Conservation (phyloP, 345 rosid species). For the Corchorus olitorius region DNA sequence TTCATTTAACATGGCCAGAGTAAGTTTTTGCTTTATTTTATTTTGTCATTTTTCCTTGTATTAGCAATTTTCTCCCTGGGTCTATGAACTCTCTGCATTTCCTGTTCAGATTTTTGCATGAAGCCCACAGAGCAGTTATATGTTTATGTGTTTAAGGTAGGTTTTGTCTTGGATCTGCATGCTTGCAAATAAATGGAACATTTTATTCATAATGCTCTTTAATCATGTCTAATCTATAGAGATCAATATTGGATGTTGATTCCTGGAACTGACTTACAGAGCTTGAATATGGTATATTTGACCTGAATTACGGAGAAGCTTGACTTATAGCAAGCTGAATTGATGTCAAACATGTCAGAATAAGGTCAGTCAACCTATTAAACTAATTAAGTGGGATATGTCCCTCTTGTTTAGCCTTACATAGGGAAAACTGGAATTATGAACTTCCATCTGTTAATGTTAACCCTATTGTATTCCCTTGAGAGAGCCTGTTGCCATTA, state of each 20-base stretch:
- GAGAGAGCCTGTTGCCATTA: neutral
- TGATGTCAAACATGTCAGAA: slow-evolving; percentile 38
- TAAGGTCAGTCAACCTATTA: slow-evolving; percentile 35
- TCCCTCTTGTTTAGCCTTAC: neutral
- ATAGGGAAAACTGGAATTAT: neutral
- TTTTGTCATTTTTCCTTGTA: slow-evolving; percentile 12
- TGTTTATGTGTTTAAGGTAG: slow-evolving; percentile 52
- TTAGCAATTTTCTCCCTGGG: slow-evolving; percentile 21
- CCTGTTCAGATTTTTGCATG: slow-evolving; percentile 59
- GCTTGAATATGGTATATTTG: slow-evolving; percentile 34
- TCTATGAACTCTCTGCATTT: slow-evolving; percentile 40
- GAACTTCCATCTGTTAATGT: neutral
- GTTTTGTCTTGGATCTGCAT: slow-evolving; percentile 30
- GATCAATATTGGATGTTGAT: slow-evolving; percentile 26
- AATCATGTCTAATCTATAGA: slow-evolving; percentile 11
- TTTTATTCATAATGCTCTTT: neutral
- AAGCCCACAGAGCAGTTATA: slow-evolving; percentile 42
- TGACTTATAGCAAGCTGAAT: slow-evolving; percentile 39
- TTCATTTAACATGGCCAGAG: slow-evolving; percentile 96
- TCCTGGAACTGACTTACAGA: slow-evolving; percentile 33
- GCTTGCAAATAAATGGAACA: slow-evolving; percentile 14
- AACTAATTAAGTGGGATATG: slow-evolving; percentile 26
- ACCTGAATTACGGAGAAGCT: slow-evolving; percentile 28
- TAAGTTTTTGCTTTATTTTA: slow-evolving; percentile 32
- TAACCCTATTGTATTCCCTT: neutral